Base-by-base conservation (phyloP, 257 asterid genomes). In the Nicotiana undulata region DNA sequence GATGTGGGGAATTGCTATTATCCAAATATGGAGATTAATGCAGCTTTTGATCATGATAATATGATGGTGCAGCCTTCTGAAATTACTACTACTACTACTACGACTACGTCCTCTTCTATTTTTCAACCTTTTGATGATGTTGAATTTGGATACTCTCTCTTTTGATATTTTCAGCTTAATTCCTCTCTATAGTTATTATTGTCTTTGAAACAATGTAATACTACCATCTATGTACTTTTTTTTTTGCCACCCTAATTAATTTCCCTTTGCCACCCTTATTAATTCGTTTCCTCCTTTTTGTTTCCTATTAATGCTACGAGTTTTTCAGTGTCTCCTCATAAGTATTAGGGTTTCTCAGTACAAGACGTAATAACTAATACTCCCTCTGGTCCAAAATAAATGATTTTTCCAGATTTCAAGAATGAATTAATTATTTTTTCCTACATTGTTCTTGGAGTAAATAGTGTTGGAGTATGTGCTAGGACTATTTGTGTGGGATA, bases 101-200 rank as follows among this genome's bases (percentile, higher is more conserved):
- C 81, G 46, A n/a, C 89, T 64, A 67, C 81, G 60, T 86, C 86
- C 75, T 85, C 93, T 40, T 81, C 90, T 5, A 59, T 81, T 1
- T 82, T 85, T 22, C 88, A 94, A 56, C 86, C 85, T 81, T 87
- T 75, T 84, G 92, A 85, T 89, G 93, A 90, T 86, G 89, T 80
- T 46, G 75, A 89, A 79, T 74, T 89, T 85, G 95, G 88, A 1
- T 86, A 85, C 63, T 79, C 93, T 68, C 86, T 85, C 60, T 84
- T 86, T 80, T 89, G 82, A 84, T 74, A 49, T 24, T 49, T 49
- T 6, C 61, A 18, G 22, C 10, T 56, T 17, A 3, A 37, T 79
- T 79, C 12, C n/a, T 37, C n/a, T 37, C 59, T 74, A 74, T 11
- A 46, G 79, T 3, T 18, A 34, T 16, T 26, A 74, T 20, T 20